Evolutionary conservation across 164 flowering plant species (phyloP).

Genomic region (Aristolochia contorta): DNA sequence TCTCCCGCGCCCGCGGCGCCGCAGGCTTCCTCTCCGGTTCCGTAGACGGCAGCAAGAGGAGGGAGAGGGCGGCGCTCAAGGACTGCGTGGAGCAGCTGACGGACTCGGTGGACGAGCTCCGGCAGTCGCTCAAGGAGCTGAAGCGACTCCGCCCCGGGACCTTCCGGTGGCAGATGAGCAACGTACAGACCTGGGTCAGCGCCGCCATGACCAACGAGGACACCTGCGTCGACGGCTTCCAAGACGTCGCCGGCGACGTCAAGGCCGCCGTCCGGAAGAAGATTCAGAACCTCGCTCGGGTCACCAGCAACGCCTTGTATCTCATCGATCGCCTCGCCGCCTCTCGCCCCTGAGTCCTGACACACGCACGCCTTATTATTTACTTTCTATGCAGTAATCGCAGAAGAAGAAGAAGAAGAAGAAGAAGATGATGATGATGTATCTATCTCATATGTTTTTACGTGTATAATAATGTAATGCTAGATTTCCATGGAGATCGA

Average conservation of each 20-base stretch:
- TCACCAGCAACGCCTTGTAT: conserved; percentile 74
- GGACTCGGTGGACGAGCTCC: conserved; percentile 64
- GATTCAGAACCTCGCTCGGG: conserved; percentile 39
- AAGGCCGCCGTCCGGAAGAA: conserved; percentile 36
- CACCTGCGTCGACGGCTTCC: conserved; percentile 69
- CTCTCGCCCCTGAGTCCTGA: conserved; percentile 2
- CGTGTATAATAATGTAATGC: no score
- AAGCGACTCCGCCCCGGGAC: conserved; percentile 21
- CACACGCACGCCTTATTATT: no score
- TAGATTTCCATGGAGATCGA: no score
- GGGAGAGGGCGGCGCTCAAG: conserved; percentile 43
- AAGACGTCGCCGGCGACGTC: conserved; percentile 25
- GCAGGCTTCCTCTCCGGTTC: not conserved
- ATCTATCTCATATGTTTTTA: no score
- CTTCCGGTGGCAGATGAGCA: conserved; percentile 58
- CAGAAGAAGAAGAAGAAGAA: no score
- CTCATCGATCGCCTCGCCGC: conserved; percentile 52
- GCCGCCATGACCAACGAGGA: conserved; percentile 84
- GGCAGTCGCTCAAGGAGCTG: conserved; percentile 58
- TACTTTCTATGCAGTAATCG: no score
- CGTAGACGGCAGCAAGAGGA: conserved; percentile 19
- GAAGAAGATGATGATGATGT: no score
- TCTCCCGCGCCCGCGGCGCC: conserved; percentile 11
- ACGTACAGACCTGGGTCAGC: conserved; percentile 98
- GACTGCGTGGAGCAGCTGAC: conserved; percentile 59